Base-by-base conservation (phyloP, 371 early-diverging fungal genomes). In the Thermomucor indicae-seudaticae region DNA sequence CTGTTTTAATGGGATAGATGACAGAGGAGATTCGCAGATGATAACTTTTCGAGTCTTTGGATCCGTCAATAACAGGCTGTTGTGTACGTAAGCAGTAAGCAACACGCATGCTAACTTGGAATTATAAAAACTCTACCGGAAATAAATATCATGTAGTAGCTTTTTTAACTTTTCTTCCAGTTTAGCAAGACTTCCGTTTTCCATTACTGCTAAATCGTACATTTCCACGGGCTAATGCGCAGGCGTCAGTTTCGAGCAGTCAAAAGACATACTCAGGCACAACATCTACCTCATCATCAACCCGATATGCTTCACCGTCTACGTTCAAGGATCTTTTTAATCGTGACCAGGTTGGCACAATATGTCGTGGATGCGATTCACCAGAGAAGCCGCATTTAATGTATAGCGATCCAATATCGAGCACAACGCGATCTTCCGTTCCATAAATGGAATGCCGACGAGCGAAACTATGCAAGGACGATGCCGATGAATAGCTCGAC, bases 301-400 rank as follows among this genome's bases (percentile, higher is more conserved):
- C 57, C 29, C 71, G 53, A 44, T 63, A 72, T 3, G 70, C 61
- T 57, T 78, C 78, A 22, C 78, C 77, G 25, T 76, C 69, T 0
- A 30, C 34, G 43, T 51, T 55, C 43, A 60, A 40, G 23, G 61
- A 65, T 25, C 54, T 61, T 7, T 57, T 51, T 3, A 68, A 48
- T 43, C 60, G 41, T 17, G 73, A 58, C 66, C 71, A 70, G 34
- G 86, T 75, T 0, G 85, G 80, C 11, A 86, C 60, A 25, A 83
- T 70, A 51, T 86, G 83, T 25, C 91, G 75, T 12, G 96, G 96
- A 30, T 79, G 73, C 17, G 86, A 67, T 64, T 94, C 95, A 22
- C 93, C 92, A 16, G 92, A 89, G 64, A 91, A 89, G 0, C 96
- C 96, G 58, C 88, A 89, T 34, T 91, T 90, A 52, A 93, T 75